Conservation (phyloP, 2,329 filamentous ascomycete species). For the Macrophomina tecta region DNA sequence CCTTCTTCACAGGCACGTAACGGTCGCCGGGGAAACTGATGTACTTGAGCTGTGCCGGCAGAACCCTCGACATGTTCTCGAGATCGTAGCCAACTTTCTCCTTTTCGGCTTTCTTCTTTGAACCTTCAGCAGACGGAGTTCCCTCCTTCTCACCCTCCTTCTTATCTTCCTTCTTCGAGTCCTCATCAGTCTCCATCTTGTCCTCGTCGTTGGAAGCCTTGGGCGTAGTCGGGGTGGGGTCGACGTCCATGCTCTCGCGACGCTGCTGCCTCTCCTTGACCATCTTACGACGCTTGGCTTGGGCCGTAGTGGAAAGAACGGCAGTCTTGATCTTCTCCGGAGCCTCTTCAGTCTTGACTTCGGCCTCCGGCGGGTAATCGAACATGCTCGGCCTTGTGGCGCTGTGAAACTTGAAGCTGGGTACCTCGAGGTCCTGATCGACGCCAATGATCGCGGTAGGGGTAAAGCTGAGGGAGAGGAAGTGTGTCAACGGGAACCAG, state of each 20-base stretch:
- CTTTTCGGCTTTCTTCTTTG: conserved; percentile 91
- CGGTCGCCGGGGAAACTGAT: conserved; percentile 89
- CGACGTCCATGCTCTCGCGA: conserved; percentile 94
- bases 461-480: conserved; percentile 94
- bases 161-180: conserved; percentile 50
- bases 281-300: conserved; percentile 92
- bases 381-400: conserved; percentile 94
- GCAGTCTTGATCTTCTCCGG: conserved; percentile 94
- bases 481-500: conserved; percentile 99
- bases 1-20: conserved; percentile 93
- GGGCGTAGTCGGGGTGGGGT: conserved; percentile 76
- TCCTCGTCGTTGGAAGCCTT: conserved; percentile 69
- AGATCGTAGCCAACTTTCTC: conserved; percentile 97
- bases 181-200: conserved; percentile 79
- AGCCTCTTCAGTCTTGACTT: conserved; percentile 92
- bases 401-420: conserved; percentile 94
- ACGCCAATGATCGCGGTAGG: conserved; percentile 95
- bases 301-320: conserved; percentile 93
- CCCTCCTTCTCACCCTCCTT: conserved; percentile 64
- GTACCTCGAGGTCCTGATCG: conserved; percentile 90
- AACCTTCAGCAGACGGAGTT: conserved; percentile 57
- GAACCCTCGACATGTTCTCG: conserved; percentile 94
- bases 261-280: conserved; percentile 91
- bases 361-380: conserved; percentile 96
- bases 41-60: conserved; percentile 92